Conservation (phyloP, 306 rosid species). For the Vicia villosa region DNA sequence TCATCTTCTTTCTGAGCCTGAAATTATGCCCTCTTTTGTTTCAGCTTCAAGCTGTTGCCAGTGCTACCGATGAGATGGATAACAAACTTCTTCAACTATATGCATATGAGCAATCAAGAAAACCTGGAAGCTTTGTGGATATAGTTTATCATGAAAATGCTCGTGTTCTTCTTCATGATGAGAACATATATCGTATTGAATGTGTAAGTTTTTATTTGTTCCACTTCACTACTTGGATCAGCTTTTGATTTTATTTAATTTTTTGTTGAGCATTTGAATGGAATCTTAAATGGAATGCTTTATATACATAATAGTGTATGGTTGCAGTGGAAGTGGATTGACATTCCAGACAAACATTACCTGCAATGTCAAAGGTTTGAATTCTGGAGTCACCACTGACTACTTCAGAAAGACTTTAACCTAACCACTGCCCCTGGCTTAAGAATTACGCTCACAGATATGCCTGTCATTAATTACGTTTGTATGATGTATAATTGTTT, state of each 20-base stretch:
- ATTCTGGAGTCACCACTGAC: constrained; percentile 17
- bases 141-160: constrained; percentile 93
- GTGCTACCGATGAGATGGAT: constrained; percentile 91
- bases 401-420: constrained; percentile 7
- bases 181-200: constrained; percentile 87
- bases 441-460: constrained; percentile 2
- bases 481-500: constrained; percentile 8
- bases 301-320: constrained; percentile 11
- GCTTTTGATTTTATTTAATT: constrained; percentile 11
- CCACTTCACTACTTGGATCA: constrained; percentile 33
- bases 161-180: constrained; percentile 92
- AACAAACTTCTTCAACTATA: constrained; percentile 89
- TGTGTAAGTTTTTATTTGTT: constrained; percentile 61
- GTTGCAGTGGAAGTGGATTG: constrained; percentile 1
- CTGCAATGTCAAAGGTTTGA: constrained; percentile 1
- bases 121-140: constrained; percentile 76
- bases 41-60: constrained; percentile 90
- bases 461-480: neutral
- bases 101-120: constrained; percentile 89
- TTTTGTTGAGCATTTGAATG: constrained; percentile 12
- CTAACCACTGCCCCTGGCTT: neutral
- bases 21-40: constrained; percentile 22
- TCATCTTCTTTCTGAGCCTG: constrained; percentile 31
- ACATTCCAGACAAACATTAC: constrained; percentile 15
- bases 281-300: neutral